Base-by-base conservation (phyloP, 345 rosid species). In the Salix purpurea region DNA sequence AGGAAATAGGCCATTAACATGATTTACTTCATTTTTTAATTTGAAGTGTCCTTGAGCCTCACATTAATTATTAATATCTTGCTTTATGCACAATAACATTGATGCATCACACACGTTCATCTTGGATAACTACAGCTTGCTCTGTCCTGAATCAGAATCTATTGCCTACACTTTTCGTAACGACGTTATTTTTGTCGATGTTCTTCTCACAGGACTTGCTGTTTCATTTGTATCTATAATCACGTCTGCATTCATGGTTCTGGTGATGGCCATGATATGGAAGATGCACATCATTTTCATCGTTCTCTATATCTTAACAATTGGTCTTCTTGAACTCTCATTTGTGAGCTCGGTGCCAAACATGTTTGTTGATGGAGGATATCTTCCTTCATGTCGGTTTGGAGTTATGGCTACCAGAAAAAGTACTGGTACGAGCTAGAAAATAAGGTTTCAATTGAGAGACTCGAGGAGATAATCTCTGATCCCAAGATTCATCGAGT, bases 311-410 rank as follows among this genome's bases (percentile, higher is more conserved):
- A 37, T 64, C 30, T 28, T 64, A 24, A 13, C 28, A 2, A 7
- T 64, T 24, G 14, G 67, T 2, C 28, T 26, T 24, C 32, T 82
- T 11, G 89, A 86, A 78, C 52, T 83, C 1, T 0, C 78, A 12
- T 86, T 80, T 61, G 40, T 85, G 48, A 90, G 87, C 70, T 84
- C 91, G 0, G 89, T 86, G 23, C 84, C 84, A 4, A 82, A 81
- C 86, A 88, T 86, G 72, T 86, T 87, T 52, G 36, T 65, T 26
- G 83, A 76, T 8, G 86, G 91, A 74, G 91, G 89, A 2, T 88
- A 88, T 68, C 73, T 88, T 26, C 94, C 90, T 0, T 36, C 88
- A 87, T 84, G 92, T 86, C 75, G 46, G 68, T 81, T 7, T 87
- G 94, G 89, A 85, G 80, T 21, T 28, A 82, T 21, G 90, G 80